Base-by-base conservation (phyloP, 2,329 filamentous ascomycete species). In the Cladosporium halotolerans region DNA sequence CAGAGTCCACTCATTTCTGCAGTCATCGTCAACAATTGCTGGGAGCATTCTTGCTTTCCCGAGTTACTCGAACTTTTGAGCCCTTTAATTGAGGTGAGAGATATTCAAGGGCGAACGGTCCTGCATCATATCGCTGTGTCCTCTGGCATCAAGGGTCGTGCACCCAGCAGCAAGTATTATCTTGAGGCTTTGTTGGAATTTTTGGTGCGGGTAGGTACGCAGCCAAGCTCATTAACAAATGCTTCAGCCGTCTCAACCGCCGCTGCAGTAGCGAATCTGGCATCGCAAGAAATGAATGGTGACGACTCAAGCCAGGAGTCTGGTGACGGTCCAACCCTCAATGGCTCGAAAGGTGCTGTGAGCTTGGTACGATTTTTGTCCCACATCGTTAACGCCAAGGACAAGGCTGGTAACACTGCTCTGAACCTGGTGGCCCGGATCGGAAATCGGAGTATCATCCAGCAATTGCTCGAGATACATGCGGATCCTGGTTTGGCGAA, bases 41-140 rank as follows among this genome's bases (percentile, higher is more conserved):
- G 95, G 67, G 92, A 97, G 61, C 86, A 91, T 55, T 85, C 84
- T 58, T 93, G 86, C 45, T 99, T 99, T 63, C 88, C 91, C 0
- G 89, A 95, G 56, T 77, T 97, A 1, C 78, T 99, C 1, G 92
- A 97, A 62, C 82, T 96, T 0, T 78, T 99, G 6, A 89, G 90
- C 9, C 82, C 88, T 23, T 92, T 92, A 0, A 95, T 99, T 57
- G 91, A 97, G 61, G 83, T 95, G 41, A 81, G 89, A 18, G 93
- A 99, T 68, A 83, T 88, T 42, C 90, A 90, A 69, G 91, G 91
- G 8, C 81, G 93, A 36, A 97, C 92, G 0, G 90, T 97, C 11
- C 76, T 99, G 19, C 93, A 99, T 66, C 93, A 99, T 66, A 97
- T 99, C 63, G 91, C 93, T 4, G 84, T 97, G 33, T 95, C 93